Conservation (phyloP, 495 filamentous ascomycete genomes). For the Aspergillus mulundensis region DNA sequence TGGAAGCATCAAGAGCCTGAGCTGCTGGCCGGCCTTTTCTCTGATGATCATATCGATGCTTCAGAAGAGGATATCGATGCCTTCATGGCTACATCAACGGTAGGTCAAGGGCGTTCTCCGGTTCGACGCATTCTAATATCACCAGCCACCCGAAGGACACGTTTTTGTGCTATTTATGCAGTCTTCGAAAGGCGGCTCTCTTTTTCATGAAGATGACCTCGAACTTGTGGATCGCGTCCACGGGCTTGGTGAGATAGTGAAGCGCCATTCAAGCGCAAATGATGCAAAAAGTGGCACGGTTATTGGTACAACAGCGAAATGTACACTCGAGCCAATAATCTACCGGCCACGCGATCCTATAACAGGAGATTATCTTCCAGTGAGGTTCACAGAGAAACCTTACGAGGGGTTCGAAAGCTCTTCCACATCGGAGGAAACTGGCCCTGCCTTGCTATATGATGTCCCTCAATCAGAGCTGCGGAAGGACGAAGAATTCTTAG, state of each 20-base stretch:
- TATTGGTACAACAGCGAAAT: constrained; percentile 30
- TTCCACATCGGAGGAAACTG: not conserved
- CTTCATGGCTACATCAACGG: constrained; percentile 29
- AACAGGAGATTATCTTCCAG: constrained; percentile 20
- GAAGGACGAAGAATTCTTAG: constrained; percentile 14
- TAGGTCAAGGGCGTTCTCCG: constrained; percentile 10
- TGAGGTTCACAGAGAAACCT: constrained; percentile 20
- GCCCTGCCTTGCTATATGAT: constrained; percentile 10
- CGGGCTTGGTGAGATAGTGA: constrained; percentile 41
- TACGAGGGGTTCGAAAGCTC: not conserved
- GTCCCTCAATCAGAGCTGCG: constrained; percentile 16
- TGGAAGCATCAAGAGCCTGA: constrained; percentile 19
- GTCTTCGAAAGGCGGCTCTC: constrained; percentile 20
- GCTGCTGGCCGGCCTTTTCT: constrained; percentile 11
- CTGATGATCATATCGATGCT: constrained; percentile 13
- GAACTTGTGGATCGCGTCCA: constrained; percentile 38
- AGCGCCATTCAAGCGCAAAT: constrained; percentile 33
- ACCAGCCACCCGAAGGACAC: constrained; percentile 37
- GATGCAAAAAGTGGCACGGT: constrained; percentile 40
- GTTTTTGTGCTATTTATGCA: constrained; percentile 29
- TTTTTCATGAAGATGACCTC: constrained; percentile 42
- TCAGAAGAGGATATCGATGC: constrained; percentile 21
- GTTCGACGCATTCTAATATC: not conserved
- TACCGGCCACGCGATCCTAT: constrained; percentile 15
- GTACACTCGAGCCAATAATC: constrained; percentile 32